A percentile compares a stretch with the other conserved stretches of the same genome.
Evolutionary conservation across 257 asterid species (phyloP).

Genomic region (Capsicum rhomboideum): DNA sequence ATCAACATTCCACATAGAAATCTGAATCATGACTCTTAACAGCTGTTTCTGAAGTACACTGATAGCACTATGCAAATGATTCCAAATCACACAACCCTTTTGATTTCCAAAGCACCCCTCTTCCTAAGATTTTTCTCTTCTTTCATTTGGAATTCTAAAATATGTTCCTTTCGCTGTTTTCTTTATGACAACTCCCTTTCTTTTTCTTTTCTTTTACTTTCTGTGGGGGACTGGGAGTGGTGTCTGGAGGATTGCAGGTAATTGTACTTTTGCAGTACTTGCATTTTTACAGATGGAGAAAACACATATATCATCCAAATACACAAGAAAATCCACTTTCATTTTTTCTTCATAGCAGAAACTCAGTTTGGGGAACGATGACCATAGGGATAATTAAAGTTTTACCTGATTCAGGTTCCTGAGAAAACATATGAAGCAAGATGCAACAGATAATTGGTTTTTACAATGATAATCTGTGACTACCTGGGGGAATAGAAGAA

Average conservation of each 20-base stretch:
- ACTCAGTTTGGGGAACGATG: background rate
- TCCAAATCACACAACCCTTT: background rate
- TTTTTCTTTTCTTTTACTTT: background rate
- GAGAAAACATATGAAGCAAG: background rate
- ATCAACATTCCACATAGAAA: background rate
- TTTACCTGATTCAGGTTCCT: background rate
- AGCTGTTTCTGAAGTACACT: background rate
- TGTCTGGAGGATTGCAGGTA: background rate
- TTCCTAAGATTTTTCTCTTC: background rate
- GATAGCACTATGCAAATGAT: background rate
- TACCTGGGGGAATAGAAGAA: background rate
- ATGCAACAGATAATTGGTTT: background rate
- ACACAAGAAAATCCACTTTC: background rate
- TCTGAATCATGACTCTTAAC: background rate
- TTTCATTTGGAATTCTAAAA: background rate
- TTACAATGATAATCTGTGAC: background rate
- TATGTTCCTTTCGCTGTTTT: background rate
- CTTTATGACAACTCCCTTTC: background rate
- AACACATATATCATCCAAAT: background rate
- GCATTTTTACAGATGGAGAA: background rate
- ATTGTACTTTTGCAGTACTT: background rate
- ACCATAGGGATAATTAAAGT: background rate
- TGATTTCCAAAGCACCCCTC: background rate
- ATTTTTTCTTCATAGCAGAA: background rate
- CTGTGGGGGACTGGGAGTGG: background rate